Percentiles rank a stretch among this genome's conserved stretches.
phyloP scores from a whole-genome alignment of 768 basidiomycete species.

The Naganishia antarctica region DNA sequence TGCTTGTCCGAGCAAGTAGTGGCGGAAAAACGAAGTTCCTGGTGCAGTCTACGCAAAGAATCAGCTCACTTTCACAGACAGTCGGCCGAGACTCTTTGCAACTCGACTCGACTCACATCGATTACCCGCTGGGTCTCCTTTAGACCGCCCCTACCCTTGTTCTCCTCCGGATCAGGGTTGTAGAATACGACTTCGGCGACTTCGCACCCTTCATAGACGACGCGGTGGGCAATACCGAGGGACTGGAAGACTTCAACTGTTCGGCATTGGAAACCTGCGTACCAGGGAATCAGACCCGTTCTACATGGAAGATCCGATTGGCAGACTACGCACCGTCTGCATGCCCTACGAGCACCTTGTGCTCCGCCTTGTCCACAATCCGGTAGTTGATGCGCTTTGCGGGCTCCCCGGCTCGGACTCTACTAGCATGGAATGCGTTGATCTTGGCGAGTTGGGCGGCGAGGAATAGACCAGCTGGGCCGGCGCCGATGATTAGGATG shows the following conservation, averaged over 20 bases:
- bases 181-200: conserved; percentile 27
- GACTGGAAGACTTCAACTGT: conserved; percentile 27
- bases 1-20: conserved; percentile 21
- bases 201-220: conserved; percentile 21
- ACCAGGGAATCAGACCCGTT: background rate
- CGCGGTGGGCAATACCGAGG: conserved; percentile 23
- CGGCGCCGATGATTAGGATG: conserved; percentile 35
- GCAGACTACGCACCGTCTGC: conserved; percentile 15
- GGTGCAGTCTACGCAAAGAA: conserved; percentile 10
- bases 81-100: no score
- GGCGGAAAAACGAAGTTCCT: conserved; percentile 21
- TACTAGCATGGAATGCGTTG: conserved; percentile 17
- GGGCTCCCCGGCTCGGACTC: background rate
- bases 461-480: conserved; percentile 30
- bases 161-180: conserved; percentile 22
- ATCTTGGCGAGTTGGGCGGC: conserved; percentile 23
- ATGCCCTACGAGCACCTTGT: conserved; percentile 20
- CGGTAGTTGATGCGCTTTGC: conserved; percentile 17
- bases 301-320: background rate
- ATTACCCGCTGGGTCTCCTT: conserved; percentile 16
- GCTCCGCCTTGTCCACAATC: conserved; percentile 29
- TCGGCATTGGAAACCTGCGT: conserved; percentile 22
- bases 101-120: conserved; percentile 4
- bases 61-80: no score
- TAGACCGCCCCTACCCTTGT: conserved; percentile 9